phyloP scores from a whole-genome alignment of 805 yeast species.

The Clavispora vitiphila region DNA sequence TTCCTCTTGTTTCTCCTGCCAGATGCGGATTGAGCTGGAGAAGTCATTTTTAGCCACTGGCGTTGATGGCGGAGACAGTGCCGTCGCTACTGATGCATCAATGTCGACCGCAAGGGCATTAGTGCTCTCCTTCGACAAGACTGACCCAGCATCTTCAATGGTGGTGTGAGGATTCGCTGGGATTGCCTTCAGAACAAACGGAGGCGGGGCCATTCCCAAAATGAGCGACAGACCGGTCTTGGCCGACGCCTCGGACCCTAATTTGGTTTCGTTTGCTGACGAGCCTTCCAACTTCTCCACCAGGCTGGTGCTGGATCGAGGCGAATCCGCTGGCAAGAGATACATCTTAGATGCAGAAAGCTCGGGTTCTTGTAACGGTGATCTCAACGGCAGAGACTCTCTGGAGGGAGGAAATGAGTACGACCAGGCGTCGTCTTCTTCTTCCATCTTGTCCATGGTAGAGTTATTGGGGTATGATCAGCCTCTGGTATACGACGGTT shows the following conservation, averaged over 20 bases:
- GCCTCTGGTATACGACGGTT: neutral
- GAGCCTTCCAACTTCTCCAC: neutral
- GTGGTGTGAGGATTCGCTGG: constrained; percentile 54
- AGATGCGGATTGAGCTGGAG: constrained; percentile 11
- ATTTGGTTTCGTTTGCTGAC: neutral
- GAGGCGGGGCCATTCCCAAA: constrained; percentile 13
- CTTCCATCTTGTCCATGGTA: constrained; percentile 14
- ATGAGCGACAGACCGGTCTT: neutral
- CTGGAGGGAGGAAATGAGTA: constrained; percentile 35
- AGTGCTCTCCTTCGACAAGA: constrained; percentile 18
- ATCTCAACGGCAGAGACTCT: constrained; percentile 22
- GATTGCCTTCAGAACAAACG: constrained; percentile 34
- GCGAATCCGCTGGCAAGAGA: neutral
- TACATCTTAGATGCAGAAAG: neutral
- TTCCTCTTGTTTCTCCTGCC: constrained; percentile 12
- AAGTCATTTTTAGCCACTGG: constrained; percentile 9
- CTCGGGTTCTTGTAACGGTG: neutral
- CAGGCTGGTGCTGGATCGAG: neutral
- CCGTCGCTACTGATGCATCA: neutral
- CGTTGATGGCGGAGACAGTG: constrained; percentile 8
- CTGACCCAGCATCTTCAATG: constrained; percentile 43
- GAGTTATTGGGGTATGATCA: neutral
- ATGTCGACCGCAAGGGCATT: constrained; percentile 5
- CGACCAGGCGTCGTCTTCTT: constrained; percentile 39
- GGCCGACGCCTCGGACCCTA: neutral